These are phyloP conservation scores for Pezicula neosporulosa DNA, from an alignment of 2,329 filamentous ascomycete genomes.

Conservation along the genomic window DNA sequence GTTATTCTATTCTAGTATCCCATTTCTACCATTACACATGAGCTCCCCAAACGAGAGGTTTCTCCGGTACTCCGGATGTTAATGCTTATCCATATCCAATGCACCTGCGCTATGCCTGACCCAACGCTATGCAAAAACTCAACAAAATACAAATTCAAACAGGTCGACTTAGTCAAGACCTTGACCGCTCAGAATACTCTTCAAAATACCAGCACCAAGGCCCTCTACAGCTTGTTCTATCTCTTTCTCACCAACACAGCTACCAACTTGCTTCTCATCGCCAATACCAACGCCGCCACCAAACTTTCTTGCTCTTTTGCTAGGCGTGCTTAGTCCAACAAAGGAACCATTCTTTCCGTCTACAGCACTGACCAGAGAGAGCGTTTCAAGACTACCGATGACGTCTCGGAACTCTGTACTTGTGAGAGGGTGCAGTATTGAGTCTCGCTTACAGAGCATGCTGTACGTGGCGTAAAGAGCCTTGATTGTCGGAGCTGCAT, in stretches of 20 bases:
- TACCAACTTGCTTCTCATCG: constrained; percentile 77
- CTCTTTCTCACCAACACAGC: constrained; percentile 77
- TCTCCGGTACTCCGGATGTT: no score
- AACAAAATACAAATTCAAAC: neutral
- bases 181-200: constrained; percentile 53
- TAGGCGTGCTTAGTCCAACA: constrained; percentile 62
- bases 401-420: constrained; percentile 94
- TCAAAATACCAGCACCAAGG: constrained; percentile 57
- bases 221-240: constrained; percentile 68
- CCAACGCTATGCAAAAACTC: constrained; percentile 17
- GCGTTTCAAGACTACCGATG: constrained; percentile 80
- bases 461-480: constrained; percentile 81
- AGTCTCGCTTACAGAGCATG: constrained; percentile 77
- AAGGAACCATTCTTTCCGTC: constrained; percentile 70
- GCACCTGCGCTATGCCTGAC: constrained; percentile 1
- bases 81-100: no score
- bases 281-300: constrained; percentile 43
- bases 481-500: constrained; percentile 76
- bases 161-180: constrained; percentile 23
- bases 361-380: constrained; percentile 71
- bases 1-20: no score
- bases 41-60: no score
- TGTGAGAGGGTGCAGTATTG: constrained; percentile 84
- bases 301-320: constrained; percentile 60
- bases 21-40: no score